phyloP scores from a whole-genome alignment of 2,329 filamentous ascomycete genomes.

The Beauveria rudraprayagi region DNA sequence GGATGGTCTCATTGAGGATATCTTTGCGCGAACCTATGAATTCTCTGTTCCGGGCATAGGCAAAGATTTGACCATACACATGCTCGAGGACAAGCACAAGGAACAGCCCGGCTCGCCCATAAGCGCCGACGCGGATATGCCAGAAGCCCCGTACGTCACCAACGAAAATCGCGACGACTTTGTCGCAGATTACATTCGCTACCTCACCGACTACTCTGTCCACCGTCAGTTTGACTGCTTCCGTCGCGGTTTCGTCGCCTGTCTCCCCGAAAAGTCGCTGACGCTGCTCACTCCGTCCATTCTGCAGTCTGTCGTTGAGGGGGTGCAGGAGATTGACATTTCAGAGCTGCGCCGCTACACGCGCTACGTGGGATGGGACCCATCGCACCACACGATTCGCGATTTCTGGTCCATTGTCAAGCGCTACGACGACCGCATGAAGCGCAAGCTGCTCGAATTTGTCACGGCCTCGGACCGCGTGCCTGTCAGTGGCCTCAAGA shows the following conservation, averaged over 20 bases:
- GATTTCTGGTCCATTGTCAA: slow-evolving; percentile 82
- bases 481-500: slow-evolving; percentile 76
- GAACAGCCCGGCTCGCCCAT: slow-evolving; percentile 47
- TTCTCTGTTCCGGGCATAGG: slow-evolving; percentile 61
- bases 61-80: slow-evolving; percentile 48
- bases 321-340: slow-evolving; percentile 72
- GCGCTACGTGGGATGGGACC: slow-evolving; percentile 75
- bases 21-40: slow-evolving; percentile 79
- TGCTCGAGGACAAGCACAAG: slow-evolving; percentile 33
- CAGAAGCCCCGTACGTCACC: slow-evolving; percentile 66
- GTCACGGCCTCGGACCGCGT: slow-evolving; percentile 89
- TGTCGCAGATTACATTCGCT: slow-evolving; percentile 75
- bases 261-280: slow-evolving; percentile 63
- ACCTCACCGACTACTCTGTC: slow-evolving; percentile 72
- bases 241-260: slow-evolving; percentile 68
- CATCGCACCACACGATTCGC: slow-evolving; percentile 58
- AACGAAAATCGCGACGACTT: slow-evolving; percentile 70
- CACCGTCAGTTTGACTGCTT: slow-evolving; percentile 74
- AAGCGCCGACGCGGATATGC: slow-evolving; percentile 29
- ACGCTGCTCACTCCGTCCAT: slow-evolving; percentile 61
- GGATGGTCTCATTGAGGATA: slow-evolving; percentile 68
- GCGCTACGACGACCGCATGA: slow-evolving; percentile 58
- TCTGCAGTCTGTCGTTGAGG: slow-evolving; percentile 75
- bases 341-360: slow-evolving; percentile 60
- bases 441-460: slow-evolving; percentile 76